Percentiles rank a stretch among this genome's conserved stretches.
These are phyloP conservation scores for Wickerhamomyces canadensis DNA, from an alignment of 805 yeast species.

Conservation along the genomic window DNA sequence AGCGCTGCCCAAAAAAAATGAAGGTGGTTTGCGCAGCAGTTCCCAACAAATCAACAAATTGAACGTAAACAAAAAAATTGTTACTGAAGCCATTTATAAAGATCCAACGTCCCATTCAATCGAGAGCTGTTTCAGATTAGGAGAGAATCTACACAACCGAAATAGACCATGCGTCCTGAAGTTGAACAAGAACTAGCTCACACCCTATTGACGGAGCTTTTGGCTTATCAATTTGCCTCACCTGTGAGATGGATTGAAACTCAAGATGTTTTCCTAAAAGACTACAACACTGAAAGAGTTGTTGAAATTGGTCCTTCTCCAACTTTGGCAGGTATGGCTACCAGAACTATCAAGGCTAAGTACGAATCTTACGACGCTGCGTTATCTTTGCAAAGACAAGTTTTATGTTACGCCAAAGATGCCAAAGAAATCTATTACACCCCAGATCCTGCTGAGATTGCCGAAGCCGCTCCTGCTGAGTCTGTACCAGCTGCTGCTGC, in stretches of 20 bases:
- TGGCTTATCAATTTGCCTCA: conserved; percentile 98
- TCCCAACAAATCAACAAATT: conserved; percentile 12
- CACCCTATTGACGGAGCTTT: conserved; percentile 85
- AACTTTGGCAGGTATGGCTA: conserved; percentile 97
- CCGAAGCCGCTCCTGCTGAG: conserved; percentile 31
- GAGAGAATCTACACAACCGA: background rate
- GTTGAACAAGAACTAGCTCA: conserved; percentile 97
- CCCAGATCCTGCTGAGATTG: conserved; percentile 56
- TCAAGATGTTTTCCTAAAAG: conserved; percentile 93
- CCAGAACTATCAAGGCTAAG: conserved; percentile 86
- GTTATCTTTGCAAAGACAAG: conserved; percentile 77
- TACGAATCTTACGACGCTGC: conserved; percentile 99
- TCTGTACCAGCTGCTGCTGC: conserved; percentile 54
- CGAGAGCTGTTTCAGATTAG: background rate
- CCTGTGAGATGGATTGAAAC: conserved; percentile 99
- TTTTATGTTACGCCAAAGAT: conserved; percentile 91
- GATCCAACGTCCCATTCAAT: background rate
- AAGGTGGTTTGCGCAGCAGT: background rate
- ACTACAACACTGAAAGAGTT: conserved; percentile 92
- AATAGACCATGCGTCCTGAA: conserved; percentile 60
- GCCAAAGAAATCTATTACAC: conserved; percentile 95
- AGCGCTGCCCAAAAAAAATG: background rate
- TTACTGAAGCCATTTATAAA: too few relatives aligned
- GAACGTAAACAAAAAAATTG: background rate
- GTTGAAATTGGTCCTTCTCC: conserved; percentile 99